These are phyloP conservation scores for Sporothrix euskadiensis DNA, from an alignment of 2,329 filamentous ascomycete genomes.

Conservation along the genomic window DNA sequence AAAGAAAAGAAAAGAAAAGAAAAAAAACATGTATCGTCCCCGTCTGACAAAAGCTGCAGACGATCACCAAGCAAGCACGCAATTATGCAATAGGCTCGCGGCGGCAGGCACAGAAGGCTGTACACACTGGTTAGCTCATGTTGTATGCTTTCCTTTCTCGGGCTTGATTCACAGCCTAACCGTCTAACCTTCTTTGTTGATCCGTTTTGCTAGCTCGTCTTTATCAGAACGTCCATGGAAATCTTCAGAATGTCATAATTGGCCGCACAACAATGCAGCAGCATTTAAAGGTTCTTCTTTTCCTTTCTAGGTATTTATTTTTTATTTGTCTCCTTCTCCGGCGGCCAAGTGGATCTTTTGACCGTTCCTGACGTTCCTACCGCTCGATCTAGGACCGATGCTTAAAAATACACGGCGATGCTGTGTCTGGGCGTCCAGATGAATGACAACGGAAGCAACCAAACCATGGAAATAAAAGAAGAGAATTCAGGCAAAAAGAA, in stretches of 20 bases:
- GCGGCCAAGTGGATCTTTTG: background rate
- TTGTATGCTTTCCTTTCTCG: background rate
- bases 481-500: background rate
- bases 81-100: background rate
- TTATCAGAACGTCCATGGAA: background rate
- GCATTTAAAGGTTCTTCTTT: no score
- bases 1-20: background rate
- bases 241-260: background rate
- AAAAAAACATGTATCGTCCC: background rate
- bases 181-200: background rate
- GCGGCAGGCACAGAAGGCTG: background rate
- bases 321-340: background rate
- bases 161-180: background rate
- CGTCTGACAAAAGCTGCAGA: constrained; percentile 19
- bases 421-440: background rate
- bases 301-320: background rate
- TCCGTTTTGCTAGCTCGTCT: background rate
- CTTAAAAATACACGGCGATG: constrained; percentile 16
- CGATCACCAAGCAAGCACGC: constrained; percentile 22
- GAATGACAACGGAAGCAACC: background rate
- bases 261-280: background rate
- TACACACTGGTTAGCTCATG: background rate
- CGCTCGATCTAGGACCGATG: background rate
- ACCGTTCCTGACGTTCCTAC: background rate
- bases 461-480: background rate